Base-by-base conservation (phyloP, 768 basidiomycete species). In the Rhodocollybia butyracea region DNA sequence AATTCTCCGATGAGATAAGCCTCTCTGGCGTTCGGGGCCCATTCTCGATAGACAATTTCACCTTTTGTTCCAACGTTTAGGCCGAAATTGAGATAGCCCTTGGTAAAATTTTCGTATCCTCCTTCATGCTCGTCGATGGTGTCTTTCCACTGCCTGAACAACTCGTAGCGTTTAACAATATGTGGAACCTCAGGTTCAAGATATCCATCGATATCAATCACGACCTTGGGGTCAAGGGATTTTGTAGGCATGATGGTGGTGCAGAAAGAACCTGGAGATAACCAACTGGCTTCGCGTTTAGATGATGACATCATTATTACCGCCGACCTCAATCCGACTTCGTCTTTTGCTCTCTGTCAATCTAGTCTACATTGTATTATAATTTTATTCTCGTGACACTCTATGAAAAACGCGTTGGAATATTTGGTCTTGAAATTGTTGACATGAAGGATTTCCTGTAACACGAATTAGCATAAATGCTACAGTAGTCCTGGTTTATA, bases 1-100 rank as follows among this genome's bases (percentile, higher is more conserved):
- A 99, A 99, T 43, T 99, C 96, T 41, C 97, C 97, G 63, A 93
- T 93, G 55, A 99, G 72, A 66, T 75, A 80, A 3, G 95, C 96
- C 63, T 88, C 86, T 42, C 64, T 73, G 17, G 89, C 95, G 61
- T 90, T 91, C 0, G 97, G 95, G 8, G 97, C 96, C 97, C 97
- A 99, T 68, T 99, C 97, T 62, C 91, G 79, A 70, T 98, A 98
- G 7, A 80, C 72, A 29, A 98, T 81, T 27, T 85, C 78, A 51
- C 85, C 86, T 55, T 87, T 80, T 34, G 73, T 66, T 38, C 75
- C 76, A 39, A 92, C 81, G 56, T 89, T 86, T 62, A 99, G 76
- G 32, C 96, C 96, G 66, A 84, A 85, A 62, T 77, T 83, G 59
- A 83, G 76, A 70, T 91, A 95, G 2, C 91, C 91, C 65, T 86